Base-by-base conservation (phyloP, 2,329 filamentous ascomycete genomes). In the Sporothrix brunneoviolacea region DNA sequence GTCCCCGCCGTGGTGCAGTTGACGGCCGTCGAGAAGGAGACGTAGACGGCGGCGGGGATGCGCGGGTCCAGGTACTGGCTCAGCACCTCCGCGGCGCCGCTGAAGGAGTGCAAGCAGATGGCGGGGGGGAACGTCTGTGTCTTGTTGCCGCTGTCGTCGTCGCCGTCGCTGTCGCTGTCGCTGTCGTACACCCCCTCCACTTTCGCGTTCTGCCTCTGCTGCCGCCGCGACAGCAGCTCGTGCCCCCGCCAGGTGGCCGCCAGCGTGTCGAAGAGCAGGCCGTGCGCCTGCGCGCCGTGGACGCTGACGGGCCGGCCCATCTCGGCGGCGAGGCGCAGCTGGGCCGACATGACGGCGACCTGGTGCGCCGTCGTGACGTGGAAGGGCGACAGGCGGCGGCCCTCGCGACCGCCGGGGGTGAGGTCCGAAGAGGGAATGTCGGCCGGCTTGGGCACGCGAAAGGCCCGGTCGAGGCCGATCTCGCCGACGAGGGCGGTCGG, bases 91-190 rank as follows among this genome's bases (percentile, higher is more conserved):
- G 80, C 73, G 6, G 84, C 78, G 0, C 89, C 91, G 42, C 87
- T 94, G 67, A 90, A 98, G 0, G 91, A 96, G 67, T 98, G 93
- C 53, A 98, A 79, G 62, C 93, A 98, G 63, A 97, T 84, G 8
- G 91, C 75, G 1, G 91, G 90, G 4, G 93, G 91, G 59, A 85
- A 97, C 12, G 0, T 5, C 19, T n/a, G 13, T 16, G 4, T 4
- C 28, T 9, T 9, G 13, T 60, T 47, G 8, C 53, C 40, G 28
- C 59, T 52, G 16, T 62, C 60, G 12, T 64, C 60, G 24, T 62
- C n/a, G 59, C 16, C 63, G 0, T 69, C 60, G 2, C 71, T 67
- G 1, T 65, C 61, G 18, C 33, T 24, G 18, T 49, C 46, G n/a
- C 39, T 22, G 22, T 22, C 40, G n/a, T 42, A 32, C 19, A 48